Base-by-base conservation (phyloP, 345 rosid species). In the Ceriops tagal region DNA sequence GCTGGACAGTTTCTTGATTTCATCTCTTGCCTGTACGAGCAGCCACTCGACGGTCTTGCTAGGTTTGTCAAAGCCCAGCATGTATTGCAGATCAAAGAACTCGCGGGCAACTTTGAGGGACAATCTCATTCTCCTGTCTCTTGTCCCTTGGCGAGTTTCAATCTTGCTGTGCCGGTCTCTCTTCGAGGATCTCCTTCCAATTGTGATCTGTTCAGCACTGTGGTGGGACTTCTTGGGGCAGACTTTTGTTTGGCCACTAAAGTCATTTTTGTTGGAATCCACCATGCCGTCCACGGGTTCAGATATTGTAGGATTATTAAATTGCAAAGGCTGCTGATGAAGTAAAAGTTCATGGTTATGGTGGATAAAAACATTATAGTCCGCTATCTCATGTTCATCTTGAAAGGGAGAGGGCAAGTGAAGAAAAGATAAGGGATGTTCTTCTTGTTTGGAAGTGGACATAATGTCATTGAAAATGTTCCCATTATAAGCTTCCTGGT, bases 111-210 rank as follows among this genome's bases (percentile, higher is more conserved):
- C 91, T 32, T 87, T 87, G 20, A 87, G 78, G 7, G 98, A 92
- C 73, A 92, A 71, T 75, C 98, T 86, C 90, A 92, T 87, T 63
- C 98, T 79, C 76, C 98, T 82, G 39, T 92, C 96, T 71, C 98
- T 75, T 4, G 83, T 86, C 21, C 98, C 98, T 32, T 80, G 86
- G 11, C 92, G 95, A 0, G 98, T 92, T 67, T 77, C 66, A 62
- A 92, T 90, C 84, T 92, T 92, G 83, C 98, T 92, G 73, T 92
- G 96, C 59, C 95, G 82, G 66, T 90, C 98, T 59, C 73, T 85
- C 78, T 86, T 90, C 27, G 79, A 71, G 35, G 73, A 63, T 71
- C 86, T 79, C 77, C 83, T 85, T 57, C 73, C 8, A 43, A 13
- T 75, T 37, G 66, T 46, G 43, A 51, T 20, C 72, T 49, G 63